A percentile compares a stretch with the other conserved stretches of the same genome.
phyloP scores from a whole-genome alignment of 805 yeast genomes.

The Myxozyma sirexii region DNA sequence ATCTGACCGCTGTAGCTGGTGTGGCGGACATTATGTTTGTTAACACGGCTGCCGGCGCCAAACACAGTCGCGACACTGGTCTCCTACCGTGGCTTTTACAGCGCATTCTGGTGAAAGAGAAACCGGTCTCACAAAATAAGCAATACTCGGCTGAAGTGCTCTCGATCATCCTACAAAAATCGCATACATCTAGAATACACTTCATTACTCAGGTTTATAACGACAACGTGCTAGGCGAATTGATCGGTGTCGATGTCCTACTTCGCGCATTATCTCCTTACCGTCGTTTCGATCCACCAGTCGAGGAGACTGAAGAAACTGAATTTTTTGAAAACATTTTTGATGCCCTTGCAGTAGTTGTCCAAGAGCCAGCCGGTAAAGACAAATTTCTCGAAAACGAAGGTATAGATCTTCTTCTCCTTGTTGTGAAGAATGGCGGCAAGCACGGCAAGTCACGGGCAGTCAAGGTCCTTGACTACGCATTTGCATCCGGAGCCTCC shows the following conservation, averaged over 20 bases:
- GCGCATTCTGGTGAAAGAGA: conserved; percentile 27
- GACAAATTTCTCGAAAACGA: conserved; percentile 31
- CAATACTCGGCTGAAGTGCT: conserved; percentile 36
- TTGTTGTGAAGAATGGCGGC: conserved; percentile 27
- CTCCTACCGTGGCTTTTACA: conserved; percentile 32
- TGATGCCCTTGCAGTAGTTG: conserved; percentile 30
- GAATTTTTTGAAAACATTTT: conserved; percentile 34
- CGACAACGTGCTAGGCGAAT: conserved; percentile 16
- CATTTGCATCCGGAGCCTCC: conserved; percentile 25
- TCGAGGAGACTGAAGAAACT: conserved; percentile 26
- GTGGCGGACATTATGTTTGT: conserved; percentile 21
- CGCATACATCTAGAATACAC: conserved; percentile 10
- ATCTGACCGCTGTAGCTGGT: conserved; percentile 17
- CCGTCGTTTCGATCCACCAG: conserved; percentile 29
- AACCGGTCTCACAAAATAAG: conserved; percentile 30
- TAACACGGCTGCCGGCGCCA: neutral
- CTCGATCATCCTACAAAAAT: conserved; percentile 33
- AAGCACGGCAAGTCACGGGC: conserved; percentile 29
- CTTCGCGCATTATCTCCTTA: conserved; percentile 29
- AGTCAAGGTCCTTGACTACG: conserved; percentile 28
- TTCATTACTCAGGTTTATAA: conserved; percentile 5
- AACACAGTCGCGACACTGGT: conserved; percentile 17
- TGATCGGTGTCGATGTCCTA: conserved; percentile 28
- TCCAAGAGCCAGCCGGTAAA: conserved; percentile 29
- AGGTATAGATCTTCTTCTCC: conserved; percentile 34